Base-by-base conservation (phyloP, 2,329 filamentous ascomycete genomes). In the Shiraia sp. region DNA sequence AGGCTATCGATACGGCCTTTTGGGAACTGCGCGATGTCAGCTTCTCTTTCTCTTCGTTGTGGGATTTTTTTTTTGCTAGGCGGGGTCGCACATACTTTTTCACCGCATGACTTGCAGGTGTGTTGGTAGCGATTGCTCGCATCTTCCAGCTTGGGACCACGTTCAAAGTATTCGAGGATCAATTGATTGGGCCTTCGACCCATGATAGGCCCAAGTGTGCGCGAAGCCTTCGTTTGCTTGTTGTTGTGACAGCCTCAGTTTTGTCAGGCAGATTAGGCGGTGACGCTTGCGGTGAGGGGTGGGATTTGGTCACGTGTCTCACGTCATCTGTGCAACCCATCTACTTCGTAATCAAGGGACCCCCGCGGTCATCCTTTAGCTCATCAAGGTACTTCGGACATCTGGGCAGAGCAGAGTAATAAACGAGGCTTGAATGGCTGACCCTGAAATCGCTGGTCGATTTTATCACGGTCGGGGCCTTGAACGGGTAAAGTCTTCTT, bases 91-190 rank as follows among this genome's bases (percentile, higher is more conserved):
- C 46, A 30, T 38, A 74, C 73, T 57, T 87, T 86, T 71, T 93
- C 87, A 54, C 89, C 89, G 68, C 90, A 95, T 53, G 84, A 79
- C 69, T 88, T 92, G 80, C 90, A 96, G 10, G 88, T 93, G 65
- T 96, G 89, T 58, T 89, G 85, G 65, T 96, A 96, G 44, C 91
- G 83, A 69, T 95, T 96, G 75, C 88, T 93, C 52, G 88, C 86
- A 72, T 96, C 90, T 64, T 86, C 83, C 59, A 96, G 80, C 73
- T 96, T 96, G 27, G 83, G 81, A 8, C 91, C 91, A 56, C 90
- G 83, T 68, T 88, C 83, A 70, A 96, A 96, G 76, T 90, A 93
- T 72, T 92, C 84, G 69, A 88, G 79, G 68, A 96, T 91, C 57
- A 95, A 78, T 59, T 84, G 83, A 71, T 93, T 92, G 53, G 88